phyloP scores from a whole-genome alignment of 1,139 yeast species.

The Scheffersomyces titani region DNA sequence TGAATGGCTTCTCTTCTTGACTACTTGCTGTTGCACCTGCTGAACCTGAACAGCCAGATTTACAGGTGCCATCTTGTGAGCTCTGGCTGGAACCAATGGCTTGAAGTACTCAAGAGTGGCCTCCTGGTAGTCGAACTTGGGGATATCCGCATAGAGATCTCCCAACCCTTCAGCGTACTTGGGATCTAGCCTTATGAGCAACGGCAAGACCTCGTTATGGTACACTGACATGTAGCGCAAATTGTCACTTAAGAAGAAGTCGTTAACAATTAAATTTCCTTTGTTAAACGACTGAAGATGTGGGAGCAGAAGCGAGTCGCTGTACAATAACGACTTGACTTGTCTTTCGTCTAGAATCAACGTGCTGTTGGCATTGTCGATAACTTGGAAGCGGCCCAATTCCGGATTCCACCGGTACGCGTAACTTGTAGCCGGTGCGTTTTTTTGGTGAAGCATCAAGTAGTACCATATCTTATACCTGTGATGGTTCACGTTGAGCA shows the following conservation, averaged over 20 bases:
- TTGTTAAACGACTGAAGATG: slow-evolving; percentile 31
- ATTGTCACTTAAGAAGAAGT: slow-evolving; percentile 39
- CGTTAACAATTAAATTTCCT: slow-evolving; percentile 38
- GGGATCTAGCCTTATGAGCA: slow-evolving; percentile 30
- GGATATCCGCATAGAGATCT: slow-evolving; percentile 31
- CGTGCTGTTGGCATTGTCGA: slow-evolving; percentile 25
- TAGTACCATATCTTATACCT: slow-evolving; percentile 39
- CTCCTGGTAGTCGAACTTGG: slow-evolving; percentile 36
- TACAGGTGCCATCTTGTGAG: slow-evolving; percentile 9
- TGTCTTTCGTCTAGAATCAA: slow-evolving; percentile 33
- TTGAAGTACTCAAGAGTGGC: slow-evolving; percentile 30
- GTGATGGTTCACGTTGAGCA: slow-evolving; percentile 38
- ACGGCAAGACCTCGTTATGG: slow-evolving; percentile 40
- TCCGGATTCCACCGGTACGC: slow-evolving; percentile 42
- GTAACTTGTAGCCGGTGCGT: slow-evolving; percentile 20
- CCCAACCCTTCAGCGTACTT: slow-evolving; percentile 34
- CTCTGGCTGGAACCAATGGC: slow-evolving; percentile 27
- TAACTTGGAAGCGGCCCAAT: slow-evolving; percentile 36
- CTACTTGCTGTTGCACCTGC: slow-evolving; percentile 3
- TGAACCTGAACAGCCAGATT: neutral
- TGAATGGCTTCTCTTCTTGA: slow-evolving; percentile 17
- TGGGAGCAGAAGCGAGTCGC: slow-evolving; percentile 36
- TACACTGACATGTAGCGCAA: slow-evolving; percentile 39
- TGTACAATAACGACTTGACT: slow-evolving; percentile 34
- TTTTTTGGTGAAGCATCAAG: slow-evolving; percentile 33